Conservation (phyloP, 495 filamentous ascomycete genomes). For the Collariella sp. region DNA sequence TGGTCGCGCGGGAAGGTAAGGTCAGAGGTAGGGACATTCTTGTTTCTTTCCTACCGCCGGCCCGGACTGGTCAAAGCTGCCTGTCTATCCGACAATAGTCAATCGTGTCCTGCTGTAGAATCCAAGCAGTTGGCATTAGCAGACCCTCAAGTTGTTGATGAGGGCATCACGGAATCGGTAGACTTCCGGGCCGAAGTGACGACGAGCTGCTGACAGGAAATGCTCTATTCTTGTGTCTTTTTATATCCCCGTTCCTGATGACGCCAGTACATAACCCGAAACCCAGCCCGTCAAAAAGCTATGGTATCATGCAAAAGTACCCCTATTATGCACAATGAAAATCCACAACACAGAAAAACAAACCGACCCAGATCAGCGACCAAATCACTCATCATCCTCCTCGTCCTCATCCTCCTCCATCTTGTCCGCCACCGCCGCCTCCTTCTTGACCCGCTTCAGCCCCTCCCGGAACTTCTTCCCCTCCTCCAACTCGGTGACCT, state of each 20-base stretch:
- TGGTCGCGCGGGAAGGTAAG: conserved; percentile 47
- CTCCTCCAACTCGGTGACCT: conserved; percentile 50
- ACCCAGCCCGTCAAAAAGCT: conserved; percentile 19
- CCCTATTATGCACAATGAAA: conserved; percentile 18
- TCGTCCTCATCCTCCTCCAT: conserved; percentile 15
- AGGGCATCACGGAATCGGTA: background rate
- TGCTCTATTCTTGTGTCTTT: background rate
- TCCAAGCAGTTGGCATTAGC: no score
- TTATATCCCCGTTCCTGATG: background rate
- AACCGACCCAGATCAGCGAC: no score
- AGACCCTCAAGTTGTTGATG: background rate
- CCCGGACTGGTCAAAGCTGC: conserved; percentile 7
- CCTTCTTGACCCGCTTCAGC: conserved; percentile 20
- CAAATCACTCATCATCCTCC: conserved; percentile 12
- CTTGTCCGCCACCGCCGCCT: conserved; percentile 1
- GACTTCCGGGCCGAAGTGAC: background rate
- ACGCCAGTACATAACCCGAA: conserved; percentile 11
- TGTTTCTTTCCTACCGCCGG: conserved; percentile 27
- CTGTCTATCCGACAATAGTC: no score
- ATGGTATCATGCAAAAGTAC: conserved; percentile 22
- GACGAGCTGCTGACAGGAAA: background rate
- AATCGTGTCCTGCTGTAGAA: no score
- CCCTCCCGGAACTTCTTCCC: conserved; percentile 29
- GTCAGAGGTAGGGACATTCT: conserved; percentile 53
- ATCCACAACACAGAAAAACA: background rate